phyloP scores from a whole-genome alignment of 805 yeast species.

The Diddensiella transvaalensis region DNA sequence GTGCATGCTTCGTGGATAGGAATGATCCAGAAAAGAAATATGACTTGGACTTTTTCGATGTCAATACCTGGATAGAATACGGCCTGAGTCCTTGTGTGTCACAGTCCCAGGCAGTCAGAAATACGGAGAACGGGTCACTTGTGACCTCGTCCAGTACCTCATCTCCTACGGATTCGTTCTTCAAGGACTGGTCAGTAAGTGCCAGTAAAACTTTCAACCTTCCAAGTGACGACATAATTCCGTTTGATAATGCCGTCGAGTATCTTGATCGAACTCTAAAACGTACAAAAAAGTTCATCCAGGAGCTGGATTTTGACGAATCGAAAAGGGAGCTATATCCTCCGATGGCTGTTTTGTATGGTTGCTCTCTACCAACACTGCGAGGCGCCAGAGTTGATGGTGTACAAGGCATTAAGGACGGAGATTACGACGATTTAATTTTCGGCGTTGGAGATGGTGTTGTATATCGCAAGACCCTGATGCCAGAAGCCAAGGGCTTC shows the following conservation, averaged over 20 bases:
- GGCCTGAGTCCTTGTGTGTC: constrained; percentile 71
- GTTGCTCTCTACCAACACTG: constrained; percentile 79
- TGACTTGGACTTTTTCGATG: constrained; percentile 70
- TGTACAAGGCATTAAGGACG: constrained; percentile 58
- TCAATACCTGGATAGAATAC: constrained; percentile 74
- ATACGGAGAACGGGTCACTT: constrained; percentile 6
- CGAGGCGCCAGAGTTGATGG: constrained; percentile 70
- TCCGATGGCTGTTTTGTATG: constrained; percentile 78
- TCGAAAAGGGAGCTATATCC: constrained; percentile 56
- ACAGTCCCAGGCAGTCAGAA: constrained; percentile 22
- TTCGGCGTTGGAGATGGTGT: constrained; percentile 96
- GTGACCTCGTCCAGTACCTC: background rate
- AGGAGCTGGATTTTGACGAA: constrained; percentile 52
- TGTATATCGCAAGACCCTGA: constrained; percentile 72
- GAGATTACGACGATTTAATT: constrained; percentile 69
- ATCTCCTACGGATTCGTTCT: background rate
- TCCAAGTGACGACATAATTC: constrained; percentile 16
- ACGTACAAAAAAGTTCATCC: constrained; percentile 54
- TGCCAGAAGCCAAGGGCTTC: constrained; percentile 76
- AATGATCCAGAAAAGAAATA: constrained; percentile 29
- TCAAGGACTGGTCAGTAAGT: background rate
- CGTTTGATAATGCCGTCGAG: constrained; percentile 51
- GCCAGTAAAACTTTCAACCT: constrained; percentile 17
- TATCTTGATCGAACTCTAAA: constrained; percentile 62
- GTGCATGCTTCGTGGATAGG: constrained; percentile 66